These are phyloP conservation scores for Nakazawaea pomicola DNA, from an alignment of 805 yeast species.

Conservation along the genomic window DNA sequence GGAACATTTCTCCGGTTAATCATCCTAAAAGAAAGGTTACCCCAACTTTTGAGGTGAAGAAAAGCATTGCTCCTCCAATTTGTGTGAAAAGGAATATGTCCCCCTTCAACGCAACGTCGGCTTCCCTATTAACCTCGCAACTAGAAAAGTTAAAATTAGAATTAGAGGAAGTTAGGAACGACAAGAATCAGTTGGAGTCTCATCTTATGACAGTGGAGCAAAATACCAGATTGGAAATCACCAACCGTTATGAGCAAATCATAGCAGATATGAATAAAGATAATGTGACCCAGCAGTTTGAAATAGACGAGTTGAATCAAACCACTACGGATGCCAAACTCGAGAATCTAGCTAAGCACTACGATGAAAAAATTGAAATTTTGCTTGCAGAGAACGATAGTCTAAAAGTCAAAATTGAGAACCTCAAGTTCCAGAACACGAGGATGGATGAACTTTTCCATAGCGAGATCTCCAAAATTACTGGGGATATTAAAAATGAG, in stretches of 20 bases:
- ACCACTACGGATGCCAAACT: slow-evolving; percentile 25
- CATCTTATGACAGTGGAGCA: slow-evolving; percentile 16
- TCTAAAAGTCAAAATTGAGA: slow-evolving; percentile 8
- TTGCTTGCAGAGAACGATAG: slow-evolving; percentile 19
- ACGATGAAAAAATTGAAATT: slow-evolving; percentile 24
- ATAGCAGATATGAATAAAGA: slow-evolving; percentile 8
- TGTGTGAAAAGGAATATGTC: no score
- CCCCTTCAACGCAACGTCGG: no score
- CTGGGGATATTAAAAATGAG: background rate
- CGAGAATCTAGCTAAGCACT: slow-evolving; percentile 26
- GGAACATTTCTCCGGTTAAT: no score
- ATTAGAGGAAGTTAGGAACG: background rate
- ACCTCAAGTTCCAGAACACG: slow-evolving; percentile 1
- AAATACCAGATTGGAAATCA: slow-evolving; percentile 21
- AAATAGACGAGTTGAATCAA: slow-evolving; percentile 14
- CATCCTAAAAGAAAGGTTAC: no score
- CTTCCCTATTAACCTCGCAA: background rate
- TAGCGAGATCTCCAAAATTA: background rate
- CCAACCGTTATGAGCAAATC: slow-evolving; percentile 21
- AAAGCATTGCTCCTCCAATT: no score
- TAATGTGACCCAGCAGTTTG: slow-evolving; percentile 3
- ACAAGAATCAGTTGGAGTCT: slow-evolving; percentile 9
- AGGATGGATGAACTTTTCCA: slow-evolving; percentile 9
- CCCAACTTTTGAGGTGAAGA: no score
- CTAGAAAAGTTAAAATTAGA: slow-evolving; percentile 6